Conservation (phyloP, 805 yeast species). For the Candida quercuum region DNA sequence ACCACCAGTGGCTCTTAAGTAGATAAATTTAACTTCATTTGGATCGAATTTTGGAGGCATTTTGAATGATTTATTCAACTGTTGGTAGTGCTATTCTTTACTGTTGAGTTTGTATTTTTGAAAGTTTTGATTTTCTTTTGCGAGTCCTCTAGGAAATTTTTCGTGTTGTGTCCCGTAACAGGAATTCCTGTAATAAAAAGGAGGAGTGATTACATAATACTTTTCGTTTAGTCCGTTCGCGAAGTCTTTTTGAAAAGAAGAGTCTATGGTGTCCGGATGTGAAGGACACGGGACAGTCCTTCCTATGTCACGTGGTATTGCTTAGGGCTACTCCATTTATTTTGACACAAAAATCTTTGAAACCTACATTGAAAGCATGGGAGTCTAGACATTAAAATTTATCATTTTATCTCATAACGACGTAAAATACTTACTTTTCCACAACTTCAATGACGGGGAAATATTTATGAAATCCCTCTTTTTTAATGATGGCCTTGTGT, state of each 20-base stretch:
- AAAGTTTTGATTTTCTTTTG: constrained; percentile 1
- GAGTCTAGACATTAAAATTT: background rate
- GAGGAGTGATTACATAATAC: background rate
- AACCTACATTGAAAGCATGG: background rate
- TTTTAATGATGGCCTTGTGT: constrained; percentile 22
- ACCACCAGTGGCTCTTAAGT: constrained; percentile 99
- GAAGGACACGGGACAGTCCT: too few species aligned
- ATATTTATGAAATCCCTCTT: constrained; percentile 36
- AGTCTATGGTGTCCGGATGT: constrained; percentile 1
- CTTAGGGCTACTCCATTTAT: too few species aligned
- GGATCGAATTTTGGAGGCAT: constrained; percentile 99
- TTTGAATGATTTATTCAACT: constrained; percentile 19
- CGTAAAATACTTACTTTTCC: background rate
- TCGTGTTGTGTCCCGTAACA: background rate
- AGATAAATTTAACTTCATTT: constrained; percentile 94
- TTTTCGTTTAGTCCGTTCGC: background rate
- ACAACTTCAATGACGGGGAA: constrained; percentile 36
- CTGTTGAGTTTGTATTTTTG: background rate
- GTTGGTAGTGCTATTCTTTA: background rate
- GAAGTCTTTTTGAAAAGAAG: background rate
- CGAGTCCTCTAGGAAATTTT: background rate
- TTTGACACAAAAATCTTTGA: too few species aligned
- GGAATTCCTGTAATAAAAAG: background rate
- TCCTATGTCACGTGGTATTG: too few species aligned
- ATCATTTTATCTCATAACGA: background rate